phyloP scores from a whole-genome alignment of 2,329 filamentous ascomycete species.

The Chaetomiaceae sp. region DNA sequence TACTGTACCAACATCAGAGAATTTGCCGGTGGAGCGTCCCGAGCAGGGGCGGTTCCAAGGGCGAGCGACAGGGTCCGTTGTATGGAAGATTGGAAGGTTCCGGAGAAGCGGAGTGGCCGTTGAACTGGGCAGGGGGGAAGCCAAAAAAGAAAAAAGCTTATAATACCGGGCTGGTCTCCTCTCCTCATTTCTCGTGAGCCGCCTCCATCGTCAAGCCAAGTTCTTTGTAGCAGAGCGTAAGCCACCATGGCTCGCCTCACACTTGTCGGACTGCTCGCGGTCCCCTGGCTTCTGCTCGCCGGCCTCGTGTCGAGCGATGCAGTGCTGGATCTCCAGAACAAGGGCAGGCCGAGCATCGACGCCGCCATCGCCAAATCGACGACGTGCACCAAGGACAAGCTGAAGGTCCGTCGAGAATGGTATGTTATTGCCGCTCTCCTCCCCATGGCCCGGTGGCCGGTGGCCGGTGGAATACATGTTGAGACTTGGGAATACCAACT shows the following conservation, averaged over 20 bases:
- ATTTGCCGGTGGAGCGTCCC: slow-evolving; percentile 17
- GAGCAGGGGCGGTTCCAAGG: background rate
- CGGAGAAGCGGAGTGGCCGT: background rate
- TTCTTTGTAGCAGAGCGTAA: background rate
- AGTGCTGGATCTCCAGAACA: slow-evolving; percentile 30
- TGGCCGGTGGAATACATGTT: too few species aligned
- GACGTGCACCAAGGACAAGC: slow-evolving; percentile 32
- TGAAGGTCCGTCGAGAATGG: slow-evolving; percentile 32
- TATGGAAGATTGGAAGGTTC: slow-evolving; percentile 8
- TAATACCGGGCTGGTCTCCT: background rate
- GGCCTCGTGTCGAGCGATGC: slow-evolving; percentile 26
- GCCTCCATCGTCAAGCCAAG: background rate
- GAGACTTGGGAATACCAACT: background rate
- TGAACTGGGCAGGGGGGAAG: background rate
- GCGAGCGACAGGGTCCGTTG: background rate
- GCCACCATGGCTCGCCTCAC: slow-evolving; percentile 26
- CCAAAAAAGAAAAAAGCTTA: background rate
- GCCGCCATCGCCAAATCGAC: slow-evolving; percentile 30
- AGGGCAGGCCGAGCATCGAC: slow-evolving; percentile 28
- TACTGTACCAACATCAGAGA: background rate
- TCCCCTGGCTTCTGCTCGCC: slow-evolving; percentile 18
- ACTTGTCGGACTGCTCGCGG: slow-evolving; percentile 24
- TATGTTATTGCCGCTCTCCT: slow-evolving; percentile 9
- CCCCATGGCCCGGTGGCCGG: too few species aligned
- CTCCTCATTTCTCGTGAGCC: background rate